Percentiles rank a stretch among this genome's conserved stretches.
Evolutionary conservation across 225 moss, liverwort and hornwort genomes (phyloP).

Genomic region (Climacium dendroides): DNA sequence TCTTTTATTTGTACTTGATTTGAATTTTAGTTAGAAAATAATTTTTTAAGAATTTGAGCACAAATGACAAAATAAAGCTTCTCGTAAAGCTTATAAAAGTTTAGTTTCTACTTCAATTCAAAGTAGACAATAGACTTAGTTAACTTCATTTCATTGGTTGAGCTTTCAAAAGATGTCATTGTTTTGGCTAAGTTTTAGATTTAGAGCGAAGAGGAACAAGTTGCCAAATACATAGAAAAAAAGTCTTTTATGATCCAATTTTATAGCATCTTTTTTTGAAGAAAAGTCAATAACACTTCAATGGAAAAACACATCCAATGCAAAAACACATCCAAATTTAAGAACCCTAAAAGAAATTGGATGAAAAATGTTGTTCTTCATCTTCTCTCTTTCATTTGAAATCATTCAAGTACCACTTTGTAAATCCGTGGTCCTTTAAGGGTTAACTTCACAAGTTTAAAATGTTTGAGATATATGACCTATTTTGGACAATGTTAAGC

Average conservation of each 20-base stretch:
- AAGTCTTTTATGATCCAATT: background rate
- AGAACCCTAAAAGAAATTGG: background rate
- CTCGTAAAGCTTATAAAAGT: too few species aligned
- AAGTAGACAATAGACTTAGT: background rate
- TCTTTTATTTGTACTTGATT: background rate
- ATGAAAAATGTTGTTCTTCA: background rate
- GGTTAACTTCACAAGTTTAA: background rate
- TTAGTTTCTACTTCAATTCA: background rate
- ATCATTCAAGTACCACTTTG: background rate
- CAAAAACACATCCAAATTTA: background rate
- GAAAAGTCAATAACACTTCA: background rate
- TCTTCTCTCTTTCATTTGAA: background rate
- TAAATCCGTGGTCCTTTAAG: background rate
- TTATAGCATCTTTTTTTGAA: background rate
- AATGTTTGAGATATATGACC: background rate
- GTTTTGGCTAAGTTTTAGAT: background rate
- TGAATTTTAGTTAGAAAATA: background rate
- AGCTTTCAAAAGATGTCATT: background rate
- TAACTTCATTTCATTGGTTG: background rate
- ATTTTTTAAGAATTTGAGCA: rapidly evolving
- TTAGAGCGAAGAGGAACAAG: background rate
- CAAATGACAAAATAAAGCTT: background rate
- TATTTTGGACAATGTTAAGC: too few species aligned
- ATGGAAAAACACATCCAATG: background rate
- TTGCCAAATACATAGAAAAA: background rate